phyloP scores from a whole-genome alignment of 2,329 filamentous ascomycete genomes.

The Saccharata proteae region DNA sequence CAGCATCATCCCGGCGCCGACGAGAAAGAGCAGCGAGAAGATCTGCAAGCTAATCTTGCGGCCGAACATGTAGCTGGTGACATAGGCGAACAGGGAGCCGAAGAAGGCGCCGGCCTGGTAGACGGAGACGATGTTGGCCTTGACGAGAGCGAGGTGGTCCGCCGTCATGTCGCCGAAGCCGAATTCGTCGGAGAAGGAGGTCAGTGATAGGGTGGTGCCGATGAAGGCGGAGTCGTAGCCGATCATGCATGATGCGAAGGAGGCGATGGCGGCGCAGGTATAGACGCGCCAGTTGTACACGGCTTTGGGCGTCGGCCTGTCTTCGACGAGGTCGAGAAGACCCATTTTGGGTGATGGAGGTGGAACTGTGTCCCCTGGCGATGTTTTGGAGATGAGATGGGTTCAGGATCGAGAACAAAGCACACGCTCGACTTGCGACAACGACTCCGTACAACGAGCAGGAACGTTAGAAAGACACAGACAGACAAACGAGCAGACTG shows the following conservation, averaged over 20 bases:
- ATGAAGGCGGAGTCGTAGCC: constrained; percentile 65
- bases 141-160: constrained; percentile 44
- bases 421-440: not conserved
- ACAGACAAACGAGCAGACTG: not conserved
- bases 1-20: constrained; percentile 63
- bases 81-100: constrained; percentile 59
- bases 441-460: not conserved
- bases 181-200: constrained; percentile 60
- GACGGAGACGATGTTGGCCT: constrained; percentile 66
- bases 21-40: constrained; percentile 51
- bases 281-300: constrained; percentile 52
- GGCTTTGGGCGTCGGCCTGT: constrained; percentile 41
- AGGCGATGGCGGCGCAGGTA: constrained; percentile 41
- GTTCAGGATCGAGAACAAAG: not conserved
- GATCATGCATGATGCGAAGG: constrained; percentile 47
- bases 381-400: not conserved
- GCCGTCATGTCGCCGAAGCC: constrained; percentile 40
- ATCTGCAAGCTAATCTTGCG: constrained; percentile 51
- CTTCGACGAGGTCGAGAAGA: constrained; percentile 23
- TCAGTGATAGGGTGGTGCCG: constrained; percentile 58
- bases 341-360: constrained; percentile 24
- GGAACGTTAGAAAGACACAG: not conserved
- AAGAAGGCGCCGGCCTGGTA: constrained; percentile 81
- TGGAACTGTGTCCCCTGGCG: not conserved
- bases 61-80: constrained; percentile 53